Conservation (phyloP, 768 basidiomycete species). For the Pluteus cervinus region DNA sequence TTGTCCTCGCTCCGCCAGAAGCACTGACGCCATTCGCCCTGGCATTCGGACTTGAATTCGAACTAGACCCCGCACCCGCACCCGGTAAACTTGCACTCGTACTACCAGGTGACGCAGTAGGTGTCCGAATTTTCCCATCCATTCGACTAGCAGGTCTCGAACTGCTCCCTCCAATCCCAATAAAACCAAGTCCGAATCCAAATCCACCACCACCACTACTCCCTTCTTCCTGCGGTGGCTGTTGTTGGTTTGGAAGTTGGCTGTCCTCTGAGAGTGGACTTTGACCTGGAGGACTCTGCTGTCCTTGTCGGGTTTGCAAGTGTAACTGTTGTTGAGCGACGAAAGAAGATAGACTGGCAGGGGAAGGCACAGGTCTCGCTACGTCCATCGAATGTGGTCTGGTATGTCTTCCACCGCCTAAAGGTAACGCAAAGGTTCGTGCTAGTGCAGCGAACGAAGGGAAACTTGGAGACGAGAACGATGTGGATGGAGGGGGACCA, state of each 20-base stretch:
- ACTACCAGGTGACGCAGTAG: not conserved
- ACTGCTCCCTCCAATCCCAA: too few species aligned
- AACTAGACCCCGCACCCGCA: not conserved
- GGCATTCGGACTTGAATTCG: not conserved
- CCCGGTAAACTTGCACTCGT: too few species aligned
- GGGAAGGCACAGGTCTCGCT: conserved; percentile 53
- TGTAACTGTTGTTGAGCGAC: conserved; percentile 47
- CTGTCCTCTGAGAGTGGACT: not conserved
- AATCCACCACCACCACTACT: too few species aligned
- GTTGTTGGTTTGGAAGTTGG: not conserved
- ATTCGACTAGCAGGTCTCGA: too few species aligned
- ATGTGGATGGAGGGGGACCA: conserved; percentile 21
- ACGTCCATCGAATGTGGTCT: conserved; percentile 58
- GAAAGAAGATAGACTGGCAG: conserved; percentile 48
- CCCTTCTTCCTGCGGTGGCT: too few species aligned
- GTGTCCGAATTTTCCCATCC: too few species aligned
- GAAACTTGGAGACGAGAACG: conserved; percentile 39
- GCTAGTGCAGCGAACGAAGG: conserved; percentile 64
- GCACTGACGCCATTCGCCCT: not conserved
- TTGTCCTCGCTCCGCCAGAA: conserved; percentile 2
- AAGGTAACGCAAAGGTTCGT: conserved; percentile 56
- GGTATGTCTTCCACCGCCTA: conserved; percentile 34
- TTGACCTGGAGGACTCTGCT: conserved; percentile 11
- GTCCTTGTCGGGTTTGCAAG: too few species aligned
- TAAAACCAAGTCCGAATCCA: too few species aligned